phyloP scores from a whole-genome alignment of 2,329 filamentous ascomycete species.

The Falciphora oryzae region DNA sequence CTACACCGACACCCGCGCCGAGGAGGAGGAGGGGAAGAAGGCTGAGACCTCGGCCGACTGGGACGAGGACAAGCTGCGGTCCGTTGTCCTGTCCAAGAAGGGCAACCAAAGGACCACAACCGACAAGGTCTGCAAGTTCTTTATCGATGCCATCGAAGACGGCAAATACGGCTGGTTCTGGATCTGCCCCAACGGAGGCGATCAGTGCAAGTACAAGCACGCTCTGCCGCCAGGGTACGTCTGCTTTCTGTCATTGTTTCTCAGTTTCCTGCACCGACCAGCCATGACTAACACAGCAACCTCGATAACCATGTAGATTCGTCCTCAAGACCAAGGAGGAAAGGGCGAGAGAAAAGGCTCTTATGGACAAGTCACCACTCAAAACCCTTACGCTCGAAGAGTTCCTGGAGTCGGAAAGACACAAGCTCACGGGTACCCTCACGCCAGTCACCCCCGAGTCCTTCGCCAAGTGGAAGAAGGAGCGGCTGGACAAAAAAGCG shows the following conservation, averaged over 20 bases:
- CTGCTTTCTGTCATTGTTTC: not conserved
- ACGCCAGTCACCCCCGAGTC: constrained; percentile 90
- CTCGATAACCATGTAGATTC: constrained; percentile 55
- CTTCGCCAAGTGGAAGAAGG: constrained; percentile 97
- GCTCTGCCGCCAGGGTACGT: constrained; percentile 88
- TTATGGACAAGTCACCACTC: constrained; percentile 91
- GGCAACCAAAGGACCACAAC: constrained; percentile 93
- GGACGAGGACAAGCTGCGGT: constrained; percentile 93
- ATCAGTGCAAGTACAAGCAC: constrained; percentile 99
- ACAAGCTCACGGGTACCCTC: constrained; percentile 85
- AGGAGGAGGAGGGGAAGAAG: constrained; percentile 74
- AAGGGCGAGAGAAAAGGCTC: constrained; percentile 86
- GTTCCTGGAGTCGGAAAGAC: constrained; percentile 91
- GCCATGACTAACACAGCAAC: constrained; percentile 20
- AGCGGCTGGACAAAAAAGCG: constrained; percentile 89
- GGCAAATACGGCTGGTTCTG: constrained; percentile 99
- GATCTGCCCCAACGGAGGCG: constrained; percentile 91
- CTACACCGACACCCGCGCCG: constrained; percentile 76
- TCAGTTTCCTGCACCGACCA: constrained; percentile 3
- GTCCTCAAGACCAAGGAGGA: constrained; percentile 98
- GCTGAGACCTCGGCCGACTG: constrained; percentile 91
- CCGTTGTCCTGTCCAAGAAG: constrained; percentile 91
- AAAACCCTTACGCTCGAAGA: constrained; percentile 95
- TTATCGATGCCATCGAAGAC: constrained; percentile 95
- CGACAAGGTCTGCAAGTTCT: constrained; percentile 99